Conservation (phyloP, 2,329 filamentous ascomycete genomes). For the Sporothrix luriei region DNA sequence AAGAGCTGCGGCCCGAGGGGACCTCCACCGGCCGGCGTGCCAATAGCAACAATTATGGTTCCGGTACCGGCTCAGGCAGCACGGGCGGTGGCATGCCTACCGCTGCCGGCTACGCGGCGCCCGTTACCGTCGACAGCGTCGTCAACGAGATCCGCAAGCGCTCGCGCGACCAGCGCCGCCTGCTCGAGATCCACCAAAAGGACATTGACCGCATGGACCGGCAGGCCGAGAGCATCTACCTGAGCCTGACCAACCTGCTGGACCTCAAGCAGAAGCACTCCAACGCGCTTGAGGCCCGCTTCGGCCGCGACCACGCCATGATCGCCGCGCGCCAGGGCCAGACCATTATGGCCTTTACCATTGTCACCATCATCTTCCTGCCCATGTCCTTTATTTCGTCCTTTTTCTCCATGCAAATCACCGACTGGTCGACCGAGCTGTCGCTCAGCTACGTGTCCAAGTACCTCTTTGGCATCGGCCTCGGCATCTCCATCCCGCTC, state of each 20-base stretch:
- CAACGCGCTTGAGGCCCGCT: constrained; percentile 67
- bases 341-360: constrained; percentile 51
- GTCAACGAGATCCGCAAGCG: constrained; percentile 53
- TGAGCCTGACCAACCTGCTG: constrained; percentile 62
- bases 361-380: constrained; percentile 51
- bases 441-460: constrained; percentile 39
- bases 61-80: too few relatives aligned
- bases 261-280: constrained; percentile 71
- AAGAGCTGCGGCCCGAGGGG: constrained; percentile 37
- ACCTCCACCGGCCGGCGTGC: background rate
- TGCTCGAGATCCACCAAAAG: constrained; percentile 59
- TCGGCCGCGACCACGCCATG: constrained; percentile 62
- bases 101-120: background rate
- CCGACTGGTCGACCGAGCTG: constrained; percentile 49
- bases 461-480: constrained; percentile 46
- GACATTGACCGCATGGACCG: constrained; percentile 67
- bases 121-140: constrained; percentile 27
- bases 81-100: background rate
- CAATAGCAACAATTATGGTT: background rate
- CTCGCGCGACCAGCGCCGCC: constrained; percentile 59
- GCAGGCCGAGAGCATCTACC: constrained; percentile 63
- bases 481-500: constrained; percentile 46
- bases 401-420: constrained; percentile 50
- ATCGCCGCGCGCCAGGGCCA: constrained; percentile 57
- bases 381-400: constrained; percentile 50